Percentiles rank a stretch among this genome's conserved stretches.
phyloP scores from a whole-genome alignment of 257 asterid species.

The Solanum lycopersicoides region DNA sequence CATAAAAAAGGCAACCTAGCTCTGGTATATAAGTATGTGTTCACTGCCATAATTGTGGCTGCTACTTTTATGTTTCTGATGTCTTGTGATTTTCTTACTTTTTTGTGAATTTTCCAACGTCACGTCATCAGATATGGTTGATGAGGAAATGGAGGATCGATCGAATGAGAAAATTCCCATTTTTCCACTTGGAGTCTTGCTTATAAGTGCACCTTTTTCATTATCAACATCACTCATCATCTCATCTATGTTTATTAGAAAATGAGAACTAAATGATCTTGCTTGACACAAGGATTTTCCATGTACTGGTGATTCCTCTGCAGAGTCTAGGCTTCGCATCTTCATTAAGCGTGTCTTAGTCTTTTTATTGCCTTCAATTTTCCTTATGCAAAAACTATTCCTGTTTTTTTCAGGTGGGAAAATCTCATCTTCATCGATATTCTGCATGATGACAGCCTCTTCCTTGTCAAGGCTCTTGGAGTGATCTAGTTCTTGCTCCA shows the following conservation, averaged over 20 bases:
- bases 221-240: not conserved
- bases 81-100: not conserved
- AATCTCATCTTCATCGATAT: not conserved
- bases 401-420: not conserved
- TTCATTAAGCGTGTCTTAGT: not conserved
- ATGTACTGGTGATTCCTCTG: constrained; percentile 3
- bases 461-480: not conserved
- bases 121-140: not conserved
- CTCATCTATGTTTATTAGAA: constrained; percentile 14
- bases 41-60: not conserved
- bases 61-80: not conserved
- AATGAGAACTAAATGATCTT: constrained; percentile 21
- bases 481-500: not conserved
- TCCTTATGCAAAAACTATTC: not conserved
- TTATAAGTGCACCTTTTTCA: not conserved
- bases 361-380: not conserved
- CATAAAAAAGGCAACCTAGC: not conserved
- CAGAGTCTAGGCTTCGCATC: constrained; percentile 20
- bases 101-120: not conserved
- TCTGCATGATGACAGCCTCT: not conserved
- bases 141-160: constrained; percentile 6
- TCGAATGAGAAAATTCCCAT: constrained; percentile 8
- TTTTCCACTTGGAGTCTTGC: not conserved
- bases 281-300: constrained; percentile 3
- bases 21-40: not conserved